phyloP scores from a whole-genome alignment of 441 rosid genomes.

The Oxalis stricta region DNA sequence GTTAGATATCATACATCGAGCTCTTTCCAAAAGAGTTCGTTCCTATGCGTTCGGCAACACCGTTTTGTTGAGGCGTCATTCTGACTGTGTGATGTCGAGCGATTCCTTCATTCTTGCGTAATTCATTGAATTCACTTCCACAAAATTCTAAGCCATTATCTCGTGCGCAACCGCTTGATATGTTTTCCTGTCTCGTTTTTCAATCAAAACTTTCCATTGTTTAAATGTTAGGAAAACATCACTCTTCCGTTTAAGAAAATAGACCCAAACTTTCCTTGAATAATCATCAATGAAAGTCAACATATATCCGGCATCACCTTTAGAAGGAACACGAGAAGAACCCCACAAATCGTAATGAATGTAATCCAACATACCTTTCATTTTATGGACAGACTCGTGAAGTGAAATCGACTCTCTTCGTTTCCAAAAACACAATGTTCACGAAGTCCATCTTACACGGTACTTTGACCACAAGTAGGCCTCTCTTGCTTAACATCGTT shows the following conservation, averaged over 20 bases:
- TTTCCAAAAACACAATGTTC: too few species aligned
- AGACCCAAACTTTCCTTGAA: slow-evolving; percentile 2
- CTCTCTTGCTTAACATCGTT: too few species aligned
- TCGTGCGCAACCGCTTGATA: neutral
- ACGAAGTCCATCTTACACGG: too few species aligned
- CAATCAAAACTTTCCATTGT: neutral
- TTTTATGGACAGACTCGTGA: too few species aligned
- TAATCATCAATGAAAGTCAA: neutral
- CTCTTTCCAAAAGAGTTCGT: too few species aligned
- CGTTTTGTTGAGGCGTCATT: neutral
- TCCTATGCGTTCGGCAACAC: too few species aligned
- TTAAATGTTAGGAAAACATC: slow-evolving; percentile 1
- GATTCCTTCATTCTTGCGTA: neutral
- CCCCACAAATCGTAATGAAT: too few species aligned
- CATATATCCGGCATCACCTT: too few species aligned
- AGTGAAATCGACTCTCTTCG: too few species aligned
- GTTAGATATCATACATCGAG: neutral
- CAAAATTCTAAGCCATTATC: neutral
- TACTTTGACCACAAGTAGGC: too few species aligned
- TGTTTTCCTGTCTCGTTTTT: neutral
- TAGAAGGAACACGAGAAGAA: too few species aligned
- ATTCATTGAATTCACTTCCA: neutral
- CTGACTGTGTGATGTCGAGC: neutral
- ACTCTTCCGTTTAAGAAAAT: neutral
- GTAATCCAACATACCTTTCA: too few species aligned